phyloP scores from a whole-genome alignment of 2,329 filamentous ascomycete genomes.

The Dendrostoma leiphaemia region DNA sequence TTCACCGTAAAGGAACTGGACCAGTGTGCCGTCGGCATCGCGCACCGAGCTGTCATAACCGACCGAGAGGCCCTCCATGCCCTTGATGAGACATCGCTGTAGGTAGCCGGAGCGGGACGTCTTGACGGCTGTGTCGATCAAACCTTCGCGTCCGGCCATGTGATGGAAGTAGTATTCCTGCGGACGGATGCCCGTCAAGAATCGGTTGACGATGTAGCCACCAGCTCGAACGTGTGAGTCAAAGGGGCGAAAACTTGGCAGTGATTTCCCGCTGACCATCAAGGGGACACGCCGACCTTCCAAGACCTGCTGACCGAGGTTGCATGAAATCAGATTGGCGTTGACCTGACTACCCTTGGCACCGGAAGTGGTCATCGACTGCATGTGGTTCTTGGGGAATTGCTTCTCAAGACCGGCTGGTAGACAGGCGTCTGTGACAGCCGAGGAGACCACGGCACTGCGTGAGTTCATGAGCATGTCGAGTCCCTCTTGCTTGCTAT shows the following conservation, averaged over 20 bases:
- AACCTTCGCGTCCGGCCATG: conserved; percentile 96
- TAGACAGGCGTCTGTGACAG: conserved; percentile 75
- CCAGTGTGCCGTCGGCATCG: conserved; percentile 86
- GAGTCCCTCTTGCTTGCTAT: conserved; percentile 85
- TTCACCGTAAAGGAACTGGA: conserved; percentile 96
- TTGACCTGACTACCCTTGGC: conserved; percentile 93
- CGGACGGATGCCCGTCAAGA: conserved; percentile 94
- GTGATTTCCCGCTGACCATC: conserved; percentile 96
- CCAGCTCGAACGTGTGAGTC: conserved; percentile 87
- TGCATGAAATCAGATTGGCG: conserved; percentile 95
- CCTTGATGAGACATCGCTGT: conserved; percentile 96
- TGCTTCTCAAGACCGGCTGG: conserved; percentile 82
- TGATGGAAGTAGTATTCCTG: conserved; percentile 99
- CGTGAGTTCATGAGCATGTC: conserved; percentile 80
- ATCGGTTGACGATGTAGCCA: conserved; percentile 91
- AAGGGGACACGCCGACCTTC: conserved; percentile 92
- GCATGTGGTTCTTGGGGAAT: conserved; percentile 98
- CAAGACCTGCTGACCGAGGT: conserved; percentile 92
- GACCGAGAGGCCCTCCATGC: conserved; percentile 91
- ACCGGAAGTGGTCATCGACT: conserved; percentile 95
- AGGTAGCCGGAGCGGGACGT: conserved; percentile 96
- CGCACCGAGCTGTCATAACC: conserved; percentile 93
- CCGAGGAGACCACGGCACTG: conserved; percentile 69
- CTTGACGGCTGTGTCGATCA: conserved; percentile 99
- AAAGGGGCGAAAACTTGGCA: conserved; percentile 91